Base-by-base conservation (phyloP, 495 filamentous ascomycete genomes). In the Chaetomium fimeti region DNA sequence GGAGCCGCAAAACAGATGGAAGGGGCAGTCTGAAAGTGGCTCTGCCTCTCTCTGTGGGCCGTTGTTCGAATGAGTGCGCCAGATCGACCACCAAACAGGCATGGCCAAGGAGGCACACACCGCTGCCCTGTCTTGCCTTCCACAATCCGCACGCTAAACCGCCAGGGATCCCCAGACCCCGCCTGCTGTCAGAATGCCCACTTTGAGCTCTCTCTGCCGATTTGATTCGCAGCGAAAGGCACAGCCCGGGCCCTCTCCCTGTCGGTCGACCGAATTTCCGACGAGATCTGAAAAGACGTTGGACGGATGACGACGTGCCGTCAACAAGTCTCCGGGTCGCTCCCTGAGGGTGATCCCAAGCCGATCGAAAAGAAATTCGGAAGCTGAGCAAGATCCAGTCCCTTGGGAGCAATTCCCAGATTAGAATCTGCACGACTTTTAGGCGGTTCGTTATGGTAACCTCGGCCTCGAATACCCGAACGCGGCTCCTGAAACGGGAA, bases 401-500 rank as follows among this genome's bases (percentile, higher is more conserved):
- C 32, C 32, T 36, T 36, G 32, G 32, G 32, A 9, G 6, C 32
- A 36, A 36, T 6, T 36, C 32, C 32, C 32, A 36, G 32, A 36
- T 36, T 36, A 36, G 32, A 36, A 36, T 5, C 32, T 18, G 40
- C 40, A 43, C 40, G 40, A 1, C 32, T 36, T 43, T 43, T 15
- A 43, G 40, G 40, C 40, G 40, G 40, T 11, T 43, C 13, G 40
- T 18, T 18, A 1, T 43, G 40, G 40, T 13, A 0, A 6, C 40
- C 13, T 11, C 40, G 13, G 16, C 40, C 40, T 43, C 40, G 16
- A 43, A 43, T 18, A 16, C 32, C 40, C 40, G 40, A 43, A 43
- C 16, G 32, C 15, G 59, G 45, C 6, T 56, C 61, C 69, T 71
- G 69, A 69, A 71, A 71, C 71, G 57, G 52, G 56, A 38, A 9